Evolutionary conservation across 2,329 filamentous ascomycete genomes (phyloP), one percentile per base, ranked within the genome.

Genomic region (Teratosphaeria destructans): DNA sequence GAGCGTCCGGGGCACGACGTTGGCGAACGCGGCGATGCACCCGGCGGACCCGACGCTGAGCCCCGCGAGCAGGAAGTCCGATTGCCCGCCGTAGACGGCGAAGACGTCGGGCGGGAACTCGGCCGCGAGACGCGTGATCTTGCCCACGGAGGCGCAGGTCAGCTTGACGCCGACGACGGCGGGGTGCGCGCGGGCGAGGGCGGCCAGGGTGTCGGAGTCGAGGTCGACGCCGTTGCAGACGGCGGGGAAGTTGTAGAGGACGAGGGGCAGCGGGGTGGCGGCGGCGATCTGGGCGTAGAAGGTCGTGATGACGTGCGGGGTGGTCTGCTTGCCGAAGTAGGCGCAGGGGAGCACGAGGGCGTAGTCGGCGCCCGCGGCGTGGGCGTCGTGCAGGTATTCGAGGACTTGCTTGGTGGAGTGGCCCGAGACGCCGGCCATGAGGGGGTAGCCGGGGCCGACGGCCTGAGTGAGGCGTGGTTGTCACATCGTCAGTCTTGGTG

Each of bases 121-220:
- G 1, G 80, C 77, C 0, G 79, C 77, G 3, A 90, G 78, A 8
- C 87, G 78, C 3, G 84, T 83, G 55, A 90, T 80, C 73, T 90
- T 90, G 60, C 85, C 87, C 35, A 88, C 87, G 65, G 83, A 85
- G n/a, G 86, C 87, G 68, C 87, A 89, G 2, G 86, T 89, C 59
- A 89, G 75, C 75, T 89, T 89, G 57, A 85, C 83, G 34, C 85
- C 86, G 56, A 87, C 82, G 64, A 89, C 86, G 64, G 87, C 88
- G 43, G 59, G 53, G 68, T 86, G 82, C 3, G 64, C 63, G 61
- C 78, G 72, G 12, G 81, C 79, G 4, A 88, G 75, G 0, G 76
- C 73, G 2, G 80, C 75, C 63, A 89, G 84, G 66, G 82, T 80
- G 62, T 88, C 85, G 0, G 84, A 87, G 68, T 84, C 82, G 53